A percentile compares a stretch with the other conserved stretches of the same genome.
phyloP scores from a whole-genome alignment of 495 filamentous ascomycete species.

The Hypomontagnella submonticulosa region DNA sequence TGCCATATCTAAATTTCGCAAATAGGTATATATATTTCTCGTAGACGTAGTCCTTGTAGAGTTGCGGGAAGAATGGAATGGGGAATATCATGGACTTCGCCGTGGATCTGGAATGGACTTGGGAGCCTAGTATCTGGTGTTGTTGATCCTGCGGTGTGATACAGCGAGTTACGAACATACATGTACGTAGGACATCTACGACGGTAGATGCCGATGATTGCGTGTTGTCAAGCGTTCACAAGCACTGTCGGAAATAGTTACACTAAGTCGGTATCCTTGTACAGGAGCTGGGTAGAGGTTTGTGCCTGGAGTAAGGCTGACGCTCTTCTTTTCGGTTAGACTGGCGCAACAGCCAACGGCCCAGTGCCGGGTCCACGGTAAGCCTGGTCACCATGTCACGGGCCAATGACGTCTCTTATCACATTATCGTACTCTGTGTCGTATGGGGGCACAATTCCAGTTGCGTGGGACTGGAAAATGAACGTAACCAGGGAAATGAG shows the following conservation, averaged over 20 bases:
- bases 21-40: no score
- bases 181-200: no score
- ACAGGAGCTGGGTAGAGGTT: slow-evolving; percentile 2
- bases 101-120: no score
- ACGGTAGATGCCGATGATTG: no score
- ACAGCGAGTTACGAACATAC: no score
- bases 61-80: no score
- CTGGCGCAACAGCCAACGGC: slow-evolving; percentile 18
- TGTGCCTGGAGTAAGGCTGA: slow-evolving; percentile 15
- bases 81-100: no score
- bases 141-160: no score
- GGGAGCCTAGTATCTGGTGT: no score
- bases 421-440: slow-evolving; percentile 4
- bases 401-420: slow-evolving; percentile 17
- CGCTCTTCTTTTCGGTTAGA: slow-evolving; percentile 16
- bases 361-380: slow-evolving; percentile 18
- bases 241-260: slow-evolving; percentile 17
- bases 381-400: slow-evolving; percentile 6
- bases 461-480: slow-evolving; percentile 25
- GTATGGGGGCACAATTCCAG: slow-evolving; percentile 8
- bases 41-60: no score
- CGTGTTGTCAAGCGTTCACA: not conserved
- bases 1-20: no score
- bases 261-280: not conserved
- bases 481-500: slow-evolving; percentile 12